Evolutionary conservation across 495 filamentous ascomycete species (phyloP).

Genomic region (Tuber microsphaerosporum): DNA sequence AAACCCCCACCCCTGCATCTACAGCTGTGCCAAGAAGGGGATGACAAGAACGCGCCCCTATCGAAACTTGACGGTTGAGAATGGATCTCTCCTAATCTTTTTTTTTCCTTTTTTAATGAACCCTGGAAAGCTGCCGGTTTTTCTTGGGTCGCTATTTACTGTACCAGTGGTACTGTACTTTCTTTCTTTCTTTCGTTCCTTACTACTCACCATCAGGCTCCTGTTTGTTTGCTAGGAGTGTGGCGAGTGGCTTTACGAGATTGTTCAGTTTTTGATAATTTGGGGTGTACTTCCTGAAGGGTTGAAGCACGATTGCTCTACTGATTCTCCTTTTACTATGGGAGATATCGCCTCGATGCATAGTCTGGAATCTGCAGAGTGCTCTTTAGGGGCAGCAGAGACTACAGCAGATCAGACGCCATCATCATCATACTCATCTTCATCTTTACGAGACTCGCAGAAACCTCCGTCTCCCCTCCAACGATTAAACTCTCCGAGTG

Average conservation of each 20-base stretch:
- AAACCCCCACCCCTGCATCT: not conserved
- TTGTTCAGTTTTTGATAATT: conserved; percentile 4
- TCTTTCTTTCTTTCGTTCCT: conserved; percentile 1
- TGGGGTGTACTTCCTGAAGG: conserved; percentile 1
- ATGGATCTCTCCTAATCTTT: conserved; percentile 1
- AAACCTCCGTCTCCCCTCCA: conserved; percentile 18
- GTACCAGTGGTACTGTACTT: not conserved
- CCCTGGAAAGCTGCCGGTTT: conserved; percentile 4
- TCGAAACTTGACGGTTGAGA: not conserved
- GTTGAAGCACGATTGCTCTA: not conserved
- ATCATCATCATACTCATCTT: conserved; percentile 11
- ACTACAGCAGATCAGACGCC: conserved; percentile 3
- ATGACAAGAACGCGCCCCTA: conserved; percentile 1
- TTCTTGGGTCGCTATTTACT: not conserved
- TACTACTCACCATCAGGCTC: not conserved
- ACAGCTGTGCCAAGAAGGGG: not conserved
- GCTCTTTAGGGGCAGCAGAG: conserved; percentile 2
- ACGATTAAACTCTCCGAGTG: conserved; percentile 16
- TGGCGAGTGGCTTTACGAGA: not conserved
- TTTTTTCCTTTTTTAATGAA: not conserved
- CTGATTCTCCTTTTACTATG: conserved; percentile 6
- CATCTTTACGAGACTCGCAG: conserved; percentile 15
- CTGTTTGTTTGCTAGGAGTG: not conserved
- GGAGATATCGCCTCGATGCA: conserved; percentile 31
- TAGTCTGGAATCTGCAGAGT: conserved; percentile 7